Conservation (phyloP, 1,139 yeast genomes). For the Magnusiomyces fungicola region DNA sequence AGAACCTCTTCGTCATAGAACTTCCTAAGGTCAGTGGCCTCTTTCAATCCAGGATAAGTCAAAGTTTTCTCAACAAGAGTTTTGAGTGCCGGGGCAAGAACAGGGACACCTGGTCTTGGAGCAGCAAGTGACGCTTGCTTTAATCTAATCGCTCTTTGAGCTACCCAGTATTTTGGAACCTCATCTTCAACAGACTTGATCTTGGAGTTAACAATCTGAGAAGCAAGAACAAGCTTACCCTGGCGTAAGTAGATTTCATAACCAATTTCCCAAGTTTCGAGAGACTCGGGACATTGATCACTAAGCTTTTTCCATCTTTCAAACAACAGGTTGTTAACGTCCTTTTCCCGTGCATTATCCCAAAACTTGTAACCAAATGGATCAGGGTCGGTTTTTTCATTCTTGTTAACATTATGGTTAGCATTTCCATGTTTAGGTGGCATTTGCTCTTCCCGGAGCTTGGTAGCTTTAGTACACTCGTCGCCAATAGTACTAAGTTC, state of each 20-base stretch:
- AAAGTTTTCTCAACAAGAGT: conserved; percentile 28
- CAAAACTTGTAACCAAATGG: conserved; percentile 35
- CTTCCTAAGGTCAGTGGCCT: conserved; percentile 20
- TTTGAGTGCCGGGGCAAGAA: conserved; percentile 25
- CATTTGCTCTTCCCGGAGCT: background rate
- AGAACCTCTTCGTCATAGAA: conserved; percentile 24
- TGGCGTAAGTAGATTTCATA: conserved; percentile 39
- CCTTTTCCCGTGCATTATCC: conserved; percentile 28
- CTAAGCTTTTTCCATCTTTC: conserved; percentile 34
- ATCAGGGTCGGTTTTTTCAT: conserved; percentile 35
- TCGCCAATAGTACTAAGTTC: conserved; percentile 17
- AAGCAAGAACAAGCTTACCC: conserved; percentile 42
- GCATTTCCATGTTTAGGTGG: background rate
- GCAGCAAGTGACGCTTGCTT: conserved; percentile 25
- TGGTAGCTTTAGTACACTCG: conserved; percentile 4
- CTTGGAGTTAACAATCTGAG: conserved; percentile 37
- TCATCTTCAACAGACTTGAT: conserved; percentile 22
- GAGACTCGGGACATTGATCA: conserved; percentile 29
- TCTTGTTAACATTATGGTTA: conserved; percentile 19
- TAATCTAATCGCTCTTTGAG: conserved; percentile 25
- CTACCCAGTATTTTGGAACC: conserved; percentile 27
- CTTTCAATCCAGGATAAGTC: conserved; percentile 25
- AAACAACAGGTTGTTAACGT: conserved; percentile 33
- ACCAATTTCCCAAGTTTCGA: conserved; percentile 36
- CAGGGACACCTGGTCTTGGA: conserved; percentile 21